These are phyloP conservation scores for Peniophora sp. DNA, from an alignment of 1,284 basidiomycete species.

Conservation along the genomic window DNA sequence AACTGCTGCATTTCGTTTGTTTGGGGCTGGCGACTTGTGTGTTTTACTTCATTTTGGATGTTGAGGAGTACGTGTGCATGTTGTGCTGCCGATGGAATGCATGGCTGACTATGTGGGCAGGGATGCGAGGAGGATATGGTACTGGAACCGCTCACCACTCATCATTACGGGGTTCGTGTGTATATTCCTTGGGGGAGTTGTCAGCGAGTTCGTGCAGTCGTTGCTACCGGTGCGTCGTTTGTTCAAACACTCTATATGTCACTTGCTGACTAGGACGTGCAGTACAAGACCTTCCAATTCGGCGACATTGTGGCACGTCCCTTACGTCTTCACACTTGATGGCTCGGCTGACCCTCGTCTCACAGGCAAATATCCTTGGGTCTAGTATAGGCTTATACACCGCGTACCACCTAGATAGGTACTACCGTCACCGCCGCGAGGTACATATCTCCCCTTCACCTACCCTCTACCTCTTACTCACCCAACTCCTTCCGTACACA, in stretches of 20 bases:
- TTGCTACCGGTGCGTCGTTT: constrained; percentile 57
- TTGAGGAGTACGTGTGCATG: constrained; percentile 62
- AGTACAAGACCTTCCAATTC: constrained; percentile 75
- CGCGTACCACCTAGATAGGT: constrained; percentile 60
- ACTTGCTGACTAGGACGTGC: constrained; percentile 3
- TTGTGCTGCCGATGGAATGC: background rate
- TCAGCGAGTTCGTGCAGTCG: constrained; percentile 84
- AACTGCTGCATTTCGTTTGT: constrained; percentile 78
- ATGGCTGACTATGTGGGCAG: constrained; percentile 27
- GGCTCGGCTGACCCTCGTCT: constrained; percentile 3
- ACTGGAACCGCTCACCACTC: constrained; percentile 74
- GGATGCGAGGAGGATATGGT: constrained; percentile 68
- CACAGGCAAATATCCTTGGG: constrained; percentile 82
- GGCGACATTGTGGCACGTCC: constrained; percentile 66
- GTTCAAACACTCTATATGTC: constrained; percentile 3
- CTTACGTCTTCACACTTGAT: constrained; percentile 7
- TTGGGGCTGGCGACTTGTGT: constrained; percentile 71
- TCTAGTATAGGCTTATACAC: constrained; percentile 64
- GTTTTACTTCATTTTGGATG: constrained; percentile 84
- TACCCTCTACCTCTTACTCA: background rate
- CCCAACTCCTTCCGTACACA: constrained; percentile 19
- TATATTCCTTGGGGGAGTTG: constrained; percentile 71
- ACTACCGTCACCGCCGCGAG: constrained; percentile 71
- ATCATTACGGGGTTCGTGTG: constrained; percentile 65
- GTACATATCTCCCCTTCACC: constrained; percentile 27